A percentile compares a stretch with the other conserved stretches of the same genome.
Conservation (phyloP, 169 alveolate species). For the Plasmodium coatneyi region DNA sequence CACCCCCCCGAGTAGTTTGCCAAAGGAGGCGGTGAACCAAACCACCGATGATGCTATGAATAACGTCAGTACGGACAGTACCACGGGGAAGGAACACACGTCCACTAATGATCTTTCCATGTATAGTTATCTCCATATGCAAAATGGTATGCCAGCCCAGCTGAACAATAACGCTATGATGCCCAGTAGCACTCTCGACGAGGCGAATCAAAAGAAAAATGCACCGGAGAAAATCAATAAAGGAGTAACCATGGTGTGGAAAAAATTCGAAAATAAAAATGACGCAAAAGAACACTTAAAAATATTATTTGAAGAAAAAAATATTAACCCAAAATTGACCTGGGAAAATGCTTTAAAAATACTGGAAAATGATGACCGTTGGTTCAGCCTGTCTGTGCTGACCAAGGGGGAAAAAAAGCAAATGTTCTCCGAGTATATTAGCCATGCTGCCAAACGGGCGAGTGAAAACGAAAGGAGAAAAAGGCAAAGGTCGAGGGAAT, state of each 20-base stretch:
- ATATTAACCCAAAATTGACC: constrained; percentile 81
- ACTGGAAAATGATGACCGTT: constrained; percentile 78
- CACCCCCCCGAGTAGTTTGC: not conserved
- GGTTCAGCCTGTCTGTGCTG: constrained; percentile 81
- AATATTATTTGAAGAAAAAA: constrained; percentile 78
- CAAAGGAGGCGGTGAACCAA: not conserved
- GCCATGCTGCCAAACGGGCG: constrained; percentile 84
- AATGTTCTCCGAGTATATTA: constrained; percentile 85
- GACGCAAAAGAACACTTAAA: constrained; percentile 81
- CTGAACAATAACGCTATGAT: not conserved
- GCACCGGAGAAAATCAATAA: not conserved
- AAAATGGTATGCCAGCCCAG: not conserved
- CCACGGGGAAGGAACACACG: not conserved
- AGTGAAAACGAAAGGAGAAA: constrained; percentile 86
- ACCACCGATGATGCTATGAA: not conserved
- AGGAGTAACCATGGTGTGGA: constrained; percentile 17
- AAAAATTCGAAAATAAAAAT: constrained; percentile 77
- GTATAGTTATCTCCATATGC: not conserved
- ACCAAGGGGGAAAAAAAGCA: constrained; percentile 89
- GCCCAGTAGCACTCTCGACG: constrained; percentile 13
- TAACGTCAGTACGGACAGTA: not conserved
- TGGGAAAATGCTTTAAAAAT: constrained; percentile 83
- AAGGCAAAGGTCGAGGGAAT: constrained; percentile 80
- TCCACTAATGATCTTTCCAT: not conserved
- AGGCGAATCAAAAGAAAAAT: constrained; percentile 18